Evolutionary conservation across 257 asterid genomes (phyloP).

Genomic region (Salvia splendens): DNA sequence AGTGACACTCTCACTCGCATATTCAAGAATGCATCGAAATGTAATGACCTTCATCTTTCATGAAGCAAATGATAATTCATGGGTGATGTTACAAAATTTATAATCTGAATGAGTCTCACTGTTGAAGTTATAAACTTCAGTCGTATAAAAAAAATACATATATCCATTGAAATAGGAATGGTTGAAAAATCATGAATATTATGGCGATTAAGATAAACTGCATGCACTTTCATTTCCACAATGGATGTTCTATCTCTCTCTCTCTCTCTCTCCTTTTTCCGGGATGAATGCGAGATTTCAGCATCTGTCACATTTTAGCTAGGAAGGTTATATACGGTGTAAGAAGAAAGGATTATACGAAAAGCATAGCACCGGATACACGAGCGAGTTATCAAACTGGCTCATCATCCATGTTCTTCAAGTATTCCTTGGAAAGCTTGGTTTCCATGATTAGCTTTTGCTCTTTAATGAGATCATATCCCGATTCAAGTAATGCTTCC

Average conservation of each 20-base stretch:
- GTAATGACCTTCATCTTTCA: too few species aligned
- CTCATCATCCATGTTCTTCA: slow-evolving; percentile 85
- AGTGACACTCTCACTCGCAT: too few species aligned
- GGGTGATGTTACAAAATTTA: too few species aligned
- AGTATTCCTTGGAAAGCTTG: slow-evolving; percentile 91
- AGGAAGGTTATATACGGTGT: not conserved
- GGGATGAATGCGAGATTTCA: not conserved
- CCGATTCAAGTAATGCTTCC: slow-evolving; percentile 82
- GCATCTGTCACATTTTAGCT: not conserved
- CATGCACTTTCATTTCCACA: not conserved
- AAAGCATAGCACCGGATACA: not conserved
- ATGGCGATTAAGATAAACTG: not conserved
- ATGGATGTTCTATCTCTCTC: not conserved
- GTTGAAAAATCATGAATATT: not conserved
- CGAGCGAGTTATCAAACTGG: slow-evolving; percentile 10
- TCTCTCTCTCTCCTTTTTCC: not conserved
- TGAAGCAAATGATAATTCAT: too few species aligned
- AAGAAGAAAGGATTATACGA: not conserved
- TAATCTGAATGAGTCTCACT: too few species aligned
- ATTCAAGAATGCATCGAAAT: too few species aligned
- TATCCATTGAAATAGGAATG: too few species aligned
- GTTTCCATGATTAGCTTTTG: slow-evolving; percentile 71
- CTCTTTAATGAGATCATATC: slow-evolving; percentile 69
- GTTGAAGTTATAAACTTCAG: too few species aligned
- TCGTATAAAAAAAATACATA: not conserved